Percentiles rank a stretch among this genome's conserved stretches.
These are phyloP conservation scores for Euphorbia pulcherrima DNA, from an alignment of 345 rosid genomes.

Conservation along the genomic window DNA sequence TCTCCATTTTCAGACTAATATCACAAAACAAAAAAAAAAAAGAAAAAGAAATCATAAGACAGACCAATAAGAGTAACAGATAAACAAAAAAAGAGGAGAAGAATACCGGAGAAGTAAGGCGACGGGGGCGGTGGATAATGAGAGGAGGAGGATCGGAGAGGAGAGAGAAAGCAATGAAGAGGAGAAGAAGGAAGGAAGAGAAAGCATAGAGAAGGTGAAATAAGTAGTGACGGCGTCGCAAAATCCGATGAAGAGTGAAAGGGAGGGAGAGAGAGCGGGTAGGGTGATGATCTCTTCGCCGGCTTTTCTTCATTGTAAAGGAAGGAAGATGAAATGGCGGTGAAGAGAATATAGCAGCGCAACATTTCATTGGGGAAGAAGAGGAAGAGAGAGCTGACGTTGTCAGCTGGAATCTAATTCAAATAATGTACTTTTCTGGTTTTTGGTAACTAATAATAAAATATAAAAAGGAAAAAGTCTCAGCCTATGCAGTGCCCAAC, in stretches of 20 bases:
- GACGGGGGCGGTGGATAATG: slow-evolving; percentile 25
- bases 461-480: not conserved
- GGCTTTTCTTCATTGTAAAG: slow-evolving; percentile 37
- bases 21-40: slow-evolving; percentile 7
- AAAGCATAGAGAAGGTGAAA: slow-evolving; percentile 55
- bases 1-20: slow-evolving; percentile 31
- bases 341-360: not conserved
- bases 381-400: not conserved
- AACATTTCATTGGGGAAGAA: not conserved
- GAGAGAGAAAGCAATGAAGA: slow-evolving; percentile 45
- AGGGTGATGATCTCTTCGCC: slow-evolving; percentile 31
- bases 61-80: not conserved
- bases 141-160: slow-evolving; percentile 50
- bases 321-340: not conserved
- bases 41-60: not conserved
- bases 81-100: not conserved
- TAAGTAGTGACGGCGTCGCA: slow-evolving; percentile 50
- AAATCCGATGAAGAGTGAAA: slow-evolving; percentile 25
- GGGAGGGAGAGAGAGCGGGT: slow-evolving; percentile 15
- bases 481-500: not conserved
- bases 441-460: not conserved
- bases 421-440: not conserved
- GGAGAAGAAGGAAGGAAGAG: slow-evolving; percentile 56
- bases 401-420: not conserved
- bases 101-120: slow-evolving; percentile 25